phyloP scores from a whole-genome alignment of 176 grass and related monocot genomes.

The Rhynchospora tenuis region DNA sequence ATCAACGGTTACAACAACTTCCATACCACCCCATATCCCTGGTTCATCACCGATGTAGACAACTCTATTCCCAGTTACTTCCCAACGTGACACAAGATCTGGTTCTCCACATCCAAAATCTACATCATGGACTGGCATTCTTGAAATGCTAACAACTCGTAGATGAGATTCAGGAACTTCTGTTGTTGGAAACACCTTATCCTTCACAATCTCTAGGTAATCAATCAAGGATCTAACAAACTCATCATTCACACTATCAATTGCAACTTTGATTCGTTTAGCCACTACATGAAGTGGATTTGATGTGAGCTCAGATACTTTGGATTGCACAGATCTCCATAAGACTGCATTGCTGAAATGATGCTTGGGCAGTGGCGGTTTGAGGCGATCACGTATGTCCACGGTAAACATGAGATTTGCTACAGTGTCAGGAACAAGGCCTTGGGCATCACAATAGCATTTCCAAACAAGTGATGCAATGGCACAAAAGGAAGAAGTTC shows the following conservation, averaged over 20 bases:
- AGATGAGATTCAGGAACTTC: not conserved
- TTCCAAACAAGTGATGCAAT: conserved; percentile 29
- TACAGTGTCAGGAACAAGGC: no score
- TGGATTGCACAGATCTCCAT: not conserved
- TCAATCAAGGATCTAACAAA: conserved; percentile 18
- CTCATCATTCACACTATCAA: not conserved
- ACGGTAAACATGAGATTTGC: no score
- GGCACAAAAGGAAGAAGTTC: conserved; percentile 13
- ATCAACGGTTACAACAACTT: not conserved
- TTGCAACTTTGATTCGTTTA: not conserved
- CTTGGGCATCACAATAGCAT: no score
- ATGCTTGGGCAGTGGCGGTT: no score
- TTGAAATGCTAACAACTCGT: not conserved
- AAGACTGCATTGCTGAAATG: conserved; percentile 27
- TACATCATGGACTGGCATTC: not conserved
- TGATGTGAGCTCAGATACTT: not conserved
- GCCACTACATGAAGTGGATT: not conserved
- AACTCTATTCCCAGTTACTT: not conserved
- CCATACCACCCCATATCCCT: not conserved
- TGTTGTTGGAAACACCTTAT: not conserved
- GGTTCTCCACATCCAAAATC: not conserved
- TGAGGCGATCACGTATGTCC: no score
- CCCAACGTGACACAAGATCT: not conserved
- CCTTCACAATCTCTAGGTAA: not conserved
- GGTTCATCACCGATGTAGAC: not conserved